Evolutionary conservation across 805 yeast genomes (phyloP).

Genomic region (Scheffersomyces stipitis): DNA sequence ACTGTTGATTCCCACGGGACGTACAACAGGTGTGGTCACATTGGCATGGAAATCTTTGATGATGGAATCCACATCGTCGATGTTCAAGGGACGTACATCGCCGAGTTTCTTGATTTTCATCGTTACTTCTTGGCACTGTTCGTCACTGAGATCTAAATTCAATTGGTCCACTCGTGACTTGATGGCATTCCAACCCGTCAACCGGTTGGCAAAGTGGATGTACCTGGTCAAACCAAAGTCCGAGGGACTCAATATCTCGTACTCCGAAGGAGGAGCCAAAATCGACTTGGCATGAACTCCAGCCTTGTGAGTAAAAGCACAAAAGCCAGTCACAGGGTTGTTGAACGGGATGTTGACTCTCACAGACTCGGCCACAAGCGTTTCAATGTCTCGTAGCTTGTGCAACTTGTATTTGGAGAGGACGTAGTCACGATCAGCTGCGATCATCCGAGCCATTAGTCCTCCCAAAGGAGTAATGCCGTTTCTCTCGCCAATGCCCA

Average conservation of each 20-base stretch:
- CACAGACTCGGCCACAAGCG: constrained; percentile 94
- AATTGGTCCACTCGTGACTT: constrained; percentile 97
- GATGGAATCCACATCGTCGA: constrained; percentile 96
- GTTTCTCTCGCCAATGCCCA: constrained; percentile 98
- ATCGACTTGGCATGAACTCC: constrained; percentile 99
- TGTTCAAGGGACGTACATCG: constrained; percentile 89
- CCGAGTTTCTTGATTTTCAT: constrained; percentile 90
- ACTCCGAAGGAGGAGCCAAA: constrained; percentile 97
- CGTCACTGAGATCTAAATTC: constrained; percentile 85
- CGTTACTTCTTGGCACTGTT: constrained; percentile 93
- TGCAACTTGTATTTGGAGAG: constrained; percentile 91
- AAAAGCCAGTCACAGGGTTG: constrained; percentile 98
- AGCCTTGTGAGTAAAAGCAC: constrained; percentile 99
- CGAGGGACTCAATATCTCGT: constrained; percentile 90
- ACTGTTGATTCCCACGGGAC: constrained; percentile 12
- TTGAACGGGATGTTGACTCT: constrained; percentile 97
- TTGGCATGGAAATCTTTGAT: constrained; percentile 91
- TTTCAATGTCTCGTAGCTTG: constrained; percentile 93
- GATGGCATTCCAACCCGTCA: constrained; percentile 99
- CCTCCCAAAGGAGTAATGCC: constrained; percentile 98
- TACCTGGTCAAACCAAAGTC: constrained; percentile 96
- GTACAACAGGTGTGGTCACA: constrained; percentile 49
- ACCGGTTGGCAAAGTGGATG: constrained; percentile 95
- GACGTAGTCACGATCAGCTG: constrained; percentile 96
- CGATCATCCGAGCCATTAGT: constrained; percentile 98